Conservation (phyloP, 495 filamentous ascomycete genomes). For the Aspergillus incahuasiensis region DNA sequence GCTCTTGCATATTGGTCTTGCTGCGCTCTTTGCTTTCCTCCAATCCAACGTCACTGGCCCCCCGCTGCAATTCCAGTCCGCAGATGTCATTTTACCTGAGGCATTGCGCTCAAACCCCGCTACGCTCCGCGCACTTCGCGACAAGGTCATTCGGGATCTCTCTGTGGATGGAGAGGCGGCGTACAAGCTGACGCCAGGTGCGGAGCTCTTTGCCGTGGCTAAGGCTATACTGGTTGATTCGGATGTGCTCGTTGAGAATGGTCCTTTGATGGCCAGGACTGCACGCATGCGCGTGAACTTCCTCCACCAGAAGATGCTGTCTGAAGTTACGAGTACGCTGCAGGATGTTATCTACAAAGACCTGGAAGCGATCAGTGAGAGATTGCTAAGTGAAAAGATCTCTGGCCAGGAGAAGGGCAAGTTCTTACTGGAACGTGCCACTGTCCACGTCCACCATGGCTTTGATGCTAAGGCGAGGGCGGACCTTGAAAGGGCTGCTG, state of each 20-base stretch:
- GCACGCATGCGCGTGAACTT: slow-evolving; percentile 67
- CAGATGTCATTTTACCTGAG: slow-evolving; percentile 51
- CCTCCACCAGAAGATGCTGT: slow-evolving; percentile 82
- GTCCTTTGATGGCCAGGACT: slow-evolving; percentile 33
- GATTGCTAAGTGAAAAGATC: slow-evolving; percentile 34
- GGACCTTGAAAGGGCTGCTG: slow-evolving; percentile 63
- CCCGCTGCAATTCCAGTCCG: slow-evolving; percentile 53
- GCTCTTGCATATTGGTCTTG: slow-evolving; percentile 58
- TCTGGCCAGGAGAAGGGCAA: slow-evolving; percentile 46
- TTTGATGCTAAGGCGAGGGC: slow-evolving; percentile 69
- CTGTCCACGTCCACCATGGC: slow-evolving; percentile 80
- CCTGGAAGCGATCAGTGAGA: slow-evolving; percentile 37
- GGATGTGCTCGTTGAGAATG: slow-evolving; percentile 39
- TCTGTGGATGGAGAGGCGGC: slow-evolving; percentile 79
- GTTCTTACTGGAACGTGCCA: slow-evolving; percentile 75
- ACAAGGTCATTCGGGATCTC: slow-evolving; percentile 56
- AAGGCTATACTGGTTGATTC: slow-evolving; percentile 59
- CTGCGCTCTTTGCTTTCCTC: slow-evolving; percentile 76
- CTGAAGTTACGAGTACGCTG: slow-evolving; percentile 64
- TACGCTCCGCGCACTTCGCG: slow-evolving; percentile 36
- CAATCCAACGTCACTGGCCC: slow-evolving; percentile 93
- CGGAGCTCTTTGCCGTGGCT: slow-evolving; percentile 78
- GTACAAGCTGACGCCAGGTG: slow-evolving; percentile 75
- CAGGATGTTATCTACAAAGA: slow-evolving; percentile 55
- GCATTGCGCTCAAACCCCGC: slow-evolving; percentile 25